Evolutionary conservation across 75 land plant species (phyloP).

Genomic region (Pinus tabuliformis): DNA sequence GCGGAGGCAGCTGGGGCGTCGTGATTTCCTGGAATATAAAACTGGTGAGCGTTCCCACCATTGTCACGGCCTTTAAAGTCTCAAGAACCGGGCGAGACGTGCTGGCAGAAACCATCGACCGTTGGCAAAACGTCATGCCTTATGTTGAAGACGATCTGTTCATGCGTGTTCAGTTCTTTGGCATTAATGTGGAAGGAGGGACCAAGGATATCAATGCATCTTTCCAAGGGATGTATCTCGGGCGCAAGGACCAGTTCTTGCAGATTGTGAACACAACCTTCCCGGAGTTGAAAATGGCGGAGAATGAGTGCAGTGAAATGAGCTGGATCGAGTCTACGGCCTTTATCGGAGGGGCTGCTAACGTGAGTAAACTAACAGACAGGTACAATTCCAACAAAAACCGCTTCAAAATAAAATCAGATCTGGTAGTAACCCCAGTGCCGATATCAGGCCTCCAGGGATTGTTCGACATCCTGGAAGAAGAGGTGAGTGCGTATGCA

Average conservation of each 20-base stretch:
- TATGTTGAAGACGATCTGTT: not conserved
- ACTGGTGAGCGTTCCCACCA: not conserved
- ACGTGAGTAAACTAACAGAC: not conserved
- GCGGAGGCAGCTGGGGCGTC: conserved; percentile 13
- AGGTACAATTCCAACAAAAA: not conserved
- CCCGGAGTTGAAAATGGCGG: conserved; percentile 4
- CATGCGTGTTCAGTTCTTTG: not conserved
- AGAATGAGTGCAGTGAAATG: not conserved
- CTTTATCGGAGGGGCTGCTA: not conserved
- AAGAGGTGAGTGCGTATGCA: not conserved
- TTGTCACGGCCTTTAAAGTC: not conserved
- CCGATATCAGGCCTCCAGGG: not conserved
- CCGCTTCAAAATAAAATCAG: conserved; percentile 2
- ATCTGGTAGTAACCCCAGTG: not conserved
- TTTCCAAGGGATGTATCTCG: conserved; percentile 5
- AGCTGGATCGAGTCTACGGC: conserved; percentile 1
- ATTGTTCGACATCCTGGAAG: not conserved
- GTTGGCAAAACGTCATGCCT: conserved; percentile 1
- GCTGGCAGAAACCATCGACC: not conserved
- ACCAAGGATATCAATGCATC: not conserved
- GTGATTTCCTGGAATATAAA: conserved; percentile 12
- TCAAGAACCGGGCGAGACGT: not conserved
- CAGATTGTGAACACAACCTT: not conserved
- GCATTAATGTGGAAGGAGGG: not conserved
- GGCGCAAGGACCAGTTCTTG: not conserved